phyloP scores from a whole-genome alignment of 1,139 yeast genomes.

The Fermentozyma sake region DNA sequence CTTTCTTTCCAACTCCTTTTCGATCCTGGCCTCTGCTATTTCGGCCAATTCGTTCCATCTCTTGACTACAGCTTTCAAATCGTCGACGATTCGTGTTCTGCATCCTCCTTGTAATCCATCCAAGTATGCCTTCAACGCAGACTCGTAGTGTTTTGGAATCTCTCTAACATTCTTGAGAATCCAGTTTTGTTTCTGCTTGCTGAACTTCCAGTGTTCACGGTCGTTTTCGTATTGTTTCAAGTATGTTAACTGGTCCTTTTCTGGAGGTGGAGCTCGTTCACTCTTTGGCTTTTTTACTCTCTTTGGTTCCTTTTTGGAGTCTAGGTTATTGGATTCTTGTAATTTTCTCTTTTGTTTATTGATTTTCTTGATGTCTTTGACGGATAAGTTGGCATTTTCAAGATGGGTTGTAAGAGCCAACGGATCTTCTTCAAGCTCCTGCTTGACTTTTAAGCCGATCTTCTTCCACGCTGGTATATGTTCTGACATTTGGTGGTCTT shows the following conservation, averaged over 20 bases:
- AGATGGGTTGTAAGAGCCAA: slow-evolving; percentile 36
- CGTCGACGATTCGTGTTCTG: slow-evolving; percentile 51
- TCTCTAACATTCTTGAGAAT: slow-evolving; percentile 61
- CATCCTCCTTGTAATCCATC: slow-evolving; percentile 75
- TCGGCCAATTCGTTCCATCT: slow-evolving; percentile 56
- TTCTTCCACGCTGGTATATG: slow-evolving; percentile 88
- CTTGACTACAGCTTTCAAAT: slow-evolving; percentile 42
- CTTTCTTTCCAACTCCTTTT: slow-evolving; percentile 27
- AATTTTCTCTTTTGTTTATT: slow-evolving; percentile 32
- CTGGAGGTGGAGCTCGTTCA: slow-evolving; percentile 73
- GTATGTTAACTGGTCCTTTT: slow-evolving; percentile 76
- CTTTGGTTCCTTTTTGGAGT: slow-evolving; percentile 60
- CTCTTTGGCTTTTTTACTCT: slow-evolving; percentile 70
- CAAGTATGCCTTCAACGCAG: slow-evolving; percentile 53
- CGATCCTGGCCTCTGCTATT: slow-evolving; percentile 35
- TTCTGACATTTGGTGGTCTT: slow-evolving; percentile 10
- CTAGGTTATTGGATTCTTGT: slow-evolving; percentile 15
- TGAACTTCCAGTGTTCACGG: slow-evolving; percentile 76
- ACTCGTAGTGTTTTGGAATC: slow-evolving; percentile 55
- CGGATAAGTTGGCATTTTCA: slow-evolving; percentile 44
- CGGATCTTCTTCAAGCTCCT: slow-evolving; percentile 36
- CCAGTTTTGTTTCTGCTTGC: slow-evolving; percentile 95
- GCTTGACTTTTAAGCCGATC: slow-evolving; percentile 63
- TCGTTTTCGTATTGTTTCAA: slow-evolving; percentile 62
- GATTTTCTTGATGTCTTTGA: slow-evolving; percentile 43